Evolutionary conservation across 1,284 basidiomycete genomes (phyloP).

Genomic region (Cerrena zonata): DNA sequence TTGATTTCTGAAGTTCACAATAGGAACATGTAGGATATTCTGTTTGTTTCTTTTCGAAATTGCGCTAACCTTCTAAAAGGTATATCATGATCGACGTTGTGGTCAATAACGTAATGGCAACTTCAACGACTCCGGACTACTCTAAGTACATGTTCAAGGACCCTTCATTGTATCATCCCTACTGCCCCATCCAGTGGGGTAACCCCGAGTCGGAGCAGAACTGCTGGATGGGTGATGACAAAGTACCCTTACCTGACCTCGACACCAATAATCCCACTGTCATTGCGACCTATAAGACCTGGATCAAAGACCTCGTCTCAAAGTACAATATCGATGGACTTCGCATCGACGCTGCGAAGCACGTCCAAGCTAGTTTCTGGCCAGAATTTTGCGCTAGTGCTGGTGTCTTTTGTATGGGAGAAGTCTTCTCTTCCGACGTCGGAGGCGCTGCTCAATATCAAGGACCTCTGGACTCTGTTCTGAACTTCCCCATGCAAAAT

Average conservation of each 20-base stretch:
- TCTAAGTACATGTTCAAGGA: constrained; percentile 63
- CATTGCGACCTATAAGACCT: constrained; percentile 51
- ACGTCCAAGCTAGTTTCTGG: constrained; percentile 66
- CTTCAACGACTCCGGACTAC: constrained; percentile 49
- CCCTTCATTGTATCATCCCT: constrained; percentile 54
- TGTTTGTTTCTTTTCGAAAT: too few relatives aligned
- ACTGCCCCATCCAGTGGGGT: constrained; percentile 63
- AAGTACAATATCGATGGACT: constrained; percentile 68
- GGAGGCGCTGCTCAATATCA: constrained; percentile 26
- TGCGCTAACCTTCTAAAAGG: too few relatives aligned
- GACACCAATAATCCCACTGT: constrained; percentile 65
- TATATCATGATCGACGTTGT: constrained; percentile 78
- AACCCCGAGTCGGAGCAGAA: constrained; percentile 61
- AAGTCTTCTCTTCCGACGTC: constrained; percentile 64
- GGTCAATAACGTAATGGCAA: constrained; percentile 70
- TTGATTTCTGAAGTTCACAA: constrained; percentile 62
- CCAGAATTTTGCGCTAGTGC: constrained; percentile 63
- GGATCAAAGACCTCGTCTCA: constrained; percentile 59
- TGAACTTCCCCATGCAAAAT: constrained; percentile 52
- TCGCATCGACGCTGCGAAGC: constrained; percentile 69
- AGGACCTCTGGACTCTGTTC: constrained; percentile 37
- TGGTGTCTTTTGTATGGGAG: constrained; percentile 81
- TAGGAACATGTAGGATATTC: constrained; percentile 53
- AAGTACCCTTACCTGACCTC: constrained; percentile 66
- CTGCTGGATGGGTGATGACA: constrained; percentile 73